Conservation (phyloP, 768 basidiomycete species). For the Suillus lakei region DNA sequence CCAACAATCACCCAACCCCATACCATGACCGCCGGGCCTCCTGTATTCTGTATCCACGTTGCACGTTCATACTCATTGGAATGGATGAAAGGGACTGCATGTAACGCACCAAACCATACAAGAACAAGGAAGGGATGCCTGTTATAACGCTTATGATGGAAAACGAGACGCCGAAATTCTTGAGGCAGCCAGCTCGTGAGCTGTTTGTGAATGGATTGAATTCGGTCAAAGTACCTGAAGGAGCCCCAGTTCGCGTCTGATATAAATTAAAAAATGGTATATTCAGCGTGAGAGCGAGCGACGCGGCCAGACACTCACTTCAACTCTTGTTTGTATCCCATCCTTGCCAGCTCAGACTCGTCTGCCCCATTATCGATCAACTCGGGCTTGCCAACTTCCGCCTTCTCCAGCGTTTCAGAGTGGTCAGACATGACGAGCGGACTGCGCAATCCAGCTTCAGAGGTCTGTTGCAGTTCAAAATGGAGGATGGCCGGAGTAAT, state of each 20-base stretch:
- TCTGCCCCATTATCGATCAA: slow-evolving; percentile 39
- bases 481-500: neutral
- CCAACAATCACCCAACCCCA: slow-evolving; percentile 74
- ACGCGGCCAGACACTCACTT: slow-evolving; percentile 43
- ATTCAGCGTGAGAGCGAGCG: neutral
- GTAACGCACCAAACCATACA: slow-evolving; percentile 66
- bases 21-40: slow-evolving; percentile 78
- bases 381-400: neutral
- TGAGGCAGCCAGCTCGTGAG: neutral
- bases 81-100: neutral
- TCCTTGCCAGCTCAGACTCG: slow-evolving; percentile 65
- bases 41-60: slow-evolving; percentile 56
- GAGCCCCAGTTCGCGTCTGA: slow-evolving; percentile 64
- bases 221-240: slow-evolving; percentile 52
- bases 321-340: slow-evolving; percentile 77
- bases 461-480: neutral
- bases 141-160: slow-evolving; percentile 80
- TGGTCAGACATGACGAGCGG: slow-evolving; percentile 1
- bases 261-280: neutral
- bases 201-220: neutral
- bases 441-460: neutral
- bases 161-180: slow-evolving; percentile 80
- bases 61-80: neutral
- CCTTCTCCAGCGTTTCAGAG: slow-evolving; percentile 2
- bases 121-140: slow-evolving; percentile 70